These are phyloP conservation scores for Iodosphaeria phyllophila DNA, from an alignment of 2,329 filamentous ascomycete genomes.

Conservation along the genomic window DNA sequence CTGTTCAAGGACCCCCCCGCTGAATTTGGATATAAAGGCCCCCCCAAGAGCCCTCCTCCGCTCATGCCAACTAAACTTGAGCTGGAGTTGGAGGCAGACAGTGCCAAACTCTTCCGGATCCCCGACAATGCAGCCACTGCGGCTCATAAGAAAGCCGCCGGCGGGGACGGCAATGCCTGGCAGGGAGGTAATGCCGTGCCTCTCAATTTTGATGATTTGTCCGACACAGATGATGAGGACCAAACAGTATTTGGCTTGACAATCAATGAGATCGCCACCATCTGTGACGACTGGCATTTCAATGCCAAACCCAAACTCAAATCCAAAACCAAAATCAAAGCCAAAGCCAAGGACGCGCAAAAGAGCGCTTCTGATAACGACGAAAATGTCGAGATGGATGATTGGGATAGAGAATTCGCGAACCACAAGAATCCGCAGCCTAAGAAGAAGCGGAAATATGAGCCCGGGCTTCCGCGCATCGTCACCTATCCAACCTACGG, in stretches of 20 bases:
- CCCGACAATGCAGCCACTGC: slow-evolving; percentile 34
- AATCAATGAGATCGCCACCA: slow-evolving; percentile 63
- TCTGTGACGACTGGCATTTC: slow-evolving; percentile 73
- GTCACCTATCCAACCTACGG: slow-evolving; percentile 45
- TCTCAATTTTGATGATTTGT: too few species aligned
- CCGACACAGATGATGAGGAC: slow-evolving; percentile 29
- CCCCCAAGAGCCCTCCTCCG: slow-evolving; percentile 44
- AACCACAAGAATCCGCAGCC: slow-evolving; percentile 27
- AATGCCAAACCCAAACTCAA: slow-evolving; percentile 26
- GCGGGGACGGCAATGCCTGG: too few species aligned
- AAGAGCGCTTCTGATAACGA: too few species aligned
- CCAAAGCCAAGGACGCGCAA: too few species aligned
- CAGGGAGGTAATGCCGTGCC: too few species aligned
- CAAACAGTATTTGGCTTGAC: slow-evolving; percentile 58
- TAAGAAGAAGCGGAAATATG: slow-evolving; percentile 50
- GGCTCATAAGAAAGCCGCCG: slow-evolving; percentile 38
- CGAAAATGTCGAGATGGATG: slow-evolving; percentile 34
- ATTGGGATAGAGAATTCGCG: slow-evolving; percentile 43
- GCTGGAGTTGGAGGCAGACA: slow-evolving; percentile 69
- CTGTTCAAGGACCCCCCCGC: slow-evolving; percentile 69
- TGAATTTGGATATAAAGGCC: slow-evolving; percentile 60
- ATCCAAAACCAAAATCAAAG: too few species aligned
- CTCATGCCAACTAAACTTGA: slow-evolving; percentile 74
- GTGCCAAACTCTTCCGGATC: slow-evolving; percentile 73
- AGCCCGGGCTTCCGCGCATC: slow-evolving; percentile 38